Percentiles rank a stretch among this genome's conserved stretches.
Evolutionary conservation across 495 filamentous ascomycete genomes (phyloP).

Genomic region (Penicillium bovifimosum): DNA sequence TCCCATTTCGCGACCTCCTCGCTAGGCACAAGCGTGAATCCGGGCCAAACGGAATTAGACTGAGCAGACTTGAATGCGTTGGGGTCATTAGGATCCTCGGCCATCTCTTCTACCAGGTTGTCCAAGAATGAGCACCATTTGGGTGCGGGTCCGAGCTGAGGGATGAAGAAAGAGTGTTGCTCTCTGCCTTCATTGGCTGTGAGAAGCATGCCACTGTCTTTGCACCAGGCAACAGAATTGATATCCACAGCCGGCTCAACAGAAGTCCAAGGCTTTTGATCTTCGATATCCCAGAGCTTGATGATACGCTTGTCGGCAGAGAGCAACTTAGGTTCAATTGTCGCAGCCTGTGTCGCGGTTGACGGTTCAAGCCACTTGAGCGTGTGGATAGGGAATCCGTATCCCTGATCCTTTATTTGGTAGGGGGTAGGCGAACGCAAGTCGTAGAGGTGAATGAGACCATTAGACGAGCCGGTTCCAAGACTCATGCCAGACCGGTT

Average conservation of each 20-base stretch:
- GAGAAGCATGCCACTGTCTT: conserved; percentile 82
- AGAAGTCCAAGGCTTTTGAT: conserved; percentile 84
- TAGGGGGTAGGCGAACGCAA: conserved; percentile 81
- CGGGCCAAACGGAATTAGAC: conserved; percentile 81
- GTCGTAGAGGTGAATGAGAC: conserved; percentile 90
- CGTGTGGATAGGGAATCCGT: conserved; percentile 88
- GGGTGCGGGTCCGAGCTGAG: conserved; percentile 85
- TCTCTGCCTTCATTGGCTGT: conserved; percentile 93
- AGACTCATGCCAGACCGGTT: conserved; percentile 77
- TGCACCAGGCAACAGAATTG: conserved; percentile 83
- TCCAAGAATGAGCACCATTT: conserved; percentile 96
- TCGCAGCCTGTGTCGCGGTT: conserved; percentile 52
- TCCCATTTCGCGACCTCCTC: conserved; percentile 54
- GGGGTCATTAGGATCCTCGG: conserved; percentile 68
- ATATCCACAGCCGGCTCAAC: conserved; percentile 93
- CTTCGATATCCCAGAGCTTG: conserved; percentile 86
- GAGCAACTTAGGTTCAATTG: conserved; percentile 75
- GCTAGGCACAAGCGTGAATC: conserved; percentile 93
- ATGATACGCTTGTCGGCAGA: conserved; percentile 92
- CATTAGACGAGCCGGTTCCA: conserved; percentile 81
- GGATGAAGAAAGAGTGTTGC: conserved; percentile 94
- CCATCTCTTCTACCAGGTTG: conserved; percentile 97
- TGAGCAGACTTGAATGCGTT: conserved; percentile 51
- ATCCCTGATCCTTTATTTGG: conserved; percentile 90
- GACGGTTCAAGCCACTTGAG: conserved; percentile 79